Evolutionary conservation across 768 basidiomycete species (phyloP).

Genomic region (Candolleomyces eurysporus): DNA sequence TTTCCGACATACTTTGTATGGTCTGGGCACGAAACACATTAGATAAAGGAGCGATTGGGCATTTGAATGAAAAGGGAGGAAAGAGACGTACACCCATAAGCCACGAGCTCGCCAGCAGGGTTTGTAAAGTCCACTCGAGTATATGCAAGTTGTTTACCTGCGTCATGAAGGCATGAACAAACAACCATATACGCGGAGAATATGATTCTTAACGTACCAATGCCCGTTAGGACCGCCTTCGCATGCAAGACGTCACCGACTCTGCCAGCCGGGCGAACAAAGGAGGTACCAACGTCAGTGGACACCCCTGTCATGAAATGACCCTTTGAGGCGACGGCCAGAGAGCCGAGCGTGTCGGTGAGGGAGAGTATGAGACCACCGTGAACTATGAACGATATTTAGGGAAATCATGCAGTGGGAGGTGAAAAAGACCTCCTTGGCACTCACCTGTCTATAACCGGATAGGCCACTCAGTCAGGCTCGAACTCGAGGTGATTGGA

Average conservation of each 20-base stretch:
- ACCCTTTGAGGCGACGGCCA: slow-evolving; percentile 79
- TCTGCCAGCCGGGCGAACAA: slow-evolving; percentile 74
- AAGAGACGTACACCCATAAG: slow-evolving; percentile 69
- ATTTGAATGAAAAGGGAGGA: background rate
- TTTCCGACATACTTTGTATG: slow-evolving; percentile 87
- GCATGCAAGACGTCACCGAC: slow-evolving; percentile 65
- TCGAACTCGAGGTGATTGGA: background rate
- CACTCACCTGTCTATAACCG: slow-evolving; percentile 35
- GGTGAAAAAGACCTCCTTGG: background rate
- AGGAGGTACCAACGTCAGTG: slow-evolving; percentile 77
- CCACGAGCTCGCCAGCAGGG: slow-evolving; percentile 64
- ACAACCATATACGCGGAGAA: background rate
- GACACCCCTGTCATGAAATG: slow-evolving; percentile 89
- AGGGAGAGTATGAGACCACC: slow-evolving; percentile 80
- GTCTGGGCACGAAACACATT: slow-evolving; percentile 37
- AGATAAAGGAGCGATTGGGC: background rate
- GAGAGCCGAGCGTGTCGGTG: slow-evolving; percentile 81
- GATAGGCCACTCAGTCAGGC: slow-evolving; percentile 1
- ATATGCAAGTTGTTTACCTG: slow-evolving; percentile 79
- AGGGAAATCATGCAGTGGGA: background rate
- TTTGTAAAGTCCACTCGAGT: slow-evolving; percentile 77
- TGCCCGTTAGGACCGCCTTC: slow-evolving; percentile 63
- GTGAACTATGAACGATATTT: slow-evolving; percentile 48
- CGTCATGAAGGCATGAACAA: background rate
- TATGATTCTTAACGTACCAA: slow-evolving; percentile 48